Base-by-base conservation (phyloP, 2,329 filamentous ascomycete genomes). In the Claviceps arundinis region DNA sequence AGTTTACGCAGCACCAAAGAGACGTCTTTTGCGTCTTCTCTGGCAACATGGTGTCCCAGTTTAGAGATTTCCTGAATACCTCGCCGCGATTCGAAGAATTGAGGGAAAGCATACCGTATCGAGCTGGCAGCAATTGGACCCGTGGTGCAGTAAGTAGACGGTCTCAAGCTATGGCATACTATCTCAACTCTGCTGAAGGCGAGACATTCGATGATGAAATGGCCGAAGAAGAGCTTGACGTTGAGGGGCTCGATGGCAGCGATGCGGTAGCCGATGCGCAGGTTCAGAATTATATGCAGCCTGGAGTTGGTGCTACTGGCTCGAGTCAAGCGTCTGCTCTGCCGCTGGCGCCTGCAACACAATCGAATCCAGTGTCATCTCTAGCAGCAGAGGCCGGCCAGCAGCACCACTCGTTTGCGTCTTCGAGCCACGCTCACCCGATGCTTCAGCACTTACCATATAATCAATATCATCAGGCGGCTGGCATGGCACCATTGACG, bases 11-110 rank as follows among this genome's bases (percentile, higher is more conserved):
- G 47, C 89, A 96, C 63, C 93, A 98, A 66, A 82, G 93, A 56
- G 85, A 91, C 50, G 89, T 97, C 7, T 98, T 98, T 65, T 98
- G 93, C 63, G 93, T 98, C 51, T 98, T 98, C 67, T 96, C 90
- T 1, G 91, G 93, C 5, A 77, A 80, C 26, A 90, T 90, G 52
- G 91, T 98, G 2, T 73, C 74, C 43, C 79, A 80, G 42, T 79
- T 98, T 26, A 84, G 91, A 43, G 77, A 84, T 30, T 87, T 89
- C 63, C 75, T 98, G 41, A 94, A 89, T 58, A 71, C 66, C 0
- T 69, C 72, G 11, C 64, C 68, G 0, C 67, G 70, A 37, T 80
- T 78, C 51, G 69, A 73, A 42, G 68, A 70, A 3, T 59, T 72
- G 7, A 70, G 71, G 34, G 67, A 72, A 6, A 61, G 56, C 22